Evolutionary conservation across 78 protist species (phyloP).

Genomic region (Monosiga brevicollis): DNA sequence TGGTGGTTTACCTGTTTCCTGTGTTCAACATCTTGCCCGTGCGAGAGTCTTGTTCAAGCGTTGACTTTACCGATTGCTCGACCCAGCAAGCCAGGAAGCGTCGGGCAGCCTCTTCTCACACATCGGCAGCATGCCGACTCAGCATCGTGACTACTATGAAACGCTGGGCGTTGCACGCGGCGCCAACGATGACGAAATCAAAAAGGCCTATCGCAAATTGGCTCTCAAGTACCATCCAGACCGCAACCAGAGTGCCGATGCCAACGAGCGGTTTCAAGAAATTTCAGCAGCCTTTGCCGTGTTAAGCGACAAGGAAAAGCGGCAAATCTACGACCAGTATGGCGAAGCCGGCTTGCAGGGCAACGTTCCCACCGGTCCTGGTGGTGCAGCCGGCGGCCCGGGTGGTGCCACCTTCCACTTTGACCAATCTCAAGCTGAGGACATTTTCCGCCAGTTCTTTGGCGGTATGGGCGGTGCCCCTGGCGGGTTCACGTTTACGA

Average conservation of each 20-base stretch:
- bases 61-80: too few relatives aligned
- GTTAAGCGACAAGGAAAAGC: slow-evolving; percentile 70
- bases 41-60: too few relatives aligned
- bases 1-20: too few relatives aligned
- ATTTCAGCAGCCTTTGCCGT: slow-evolving; percentile 80
- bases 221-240: slow-evolving; percentile 96
- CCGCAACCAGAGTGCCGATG: slow-evolving; percentile 69
- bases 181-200: slow-evolving; percentile 45
- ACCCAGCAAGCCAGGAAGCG: too few relatives aligned
- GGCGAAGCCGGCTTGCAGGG: slow-evolving; percentile 60
- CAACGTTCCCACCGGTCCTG: slow-evolving; percentile 24
- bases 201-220: slow-evolving; percentile 71
- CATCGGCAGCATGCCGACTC: too few relatives aligned
- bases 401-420: too few relatives aligned
- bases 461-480: slow-evolving; percentile 9
- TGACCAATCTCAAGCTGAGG: slow-evolving; percentile 30
- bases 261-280: slow-evolving; percentile 73
- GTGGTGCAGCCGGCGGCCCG: too few relatives aligned
- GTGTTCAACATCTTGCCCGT: too few relatives aligned
- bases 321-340: slow-evolving; percentile 75
- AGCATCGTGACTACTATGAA: slow-evolving; percentile 25
- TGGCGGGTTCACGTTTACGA: neutral
- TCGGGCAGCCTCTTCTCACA: too few relatives aligned
- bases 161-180: slow-evolving; percentile 49
- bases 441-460: slow-evolving; percentile 23